A percentile compares a stretch with the other conserved stretches of the same genome.
phyloP scores from a whole-genome alignment of 495 filamentous ascomycete genomes.

The Penicillium alfredii region DNA sequence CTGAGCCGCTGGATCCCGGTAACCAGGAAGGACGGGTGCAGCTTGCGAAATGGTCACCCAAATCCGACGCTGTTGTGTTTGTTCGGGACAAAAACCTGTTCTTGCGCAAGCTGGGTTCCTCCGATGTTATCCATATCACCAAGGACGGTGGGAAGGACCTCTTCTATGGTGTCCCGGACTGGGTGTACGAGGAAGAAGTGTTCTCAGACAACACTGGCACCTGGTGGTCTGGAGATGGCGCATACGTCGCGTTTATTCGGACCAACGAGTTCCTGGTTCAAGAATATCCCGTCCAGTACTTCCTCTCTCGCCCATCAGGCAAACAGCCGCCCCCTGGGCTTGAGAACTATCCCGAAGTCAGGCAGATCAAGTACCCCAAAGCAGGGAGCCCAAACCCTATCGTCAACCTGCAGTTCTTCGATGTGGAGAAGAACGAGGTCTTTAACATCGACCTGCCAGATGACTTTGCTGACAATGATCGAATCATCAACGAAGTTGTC shows the following conservation, averaged over 20 bases:
- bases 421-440: constrained; percentile 68
- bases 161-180: constrained; percentile 97
- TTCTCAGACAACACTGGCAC: constrained; percentile 74
- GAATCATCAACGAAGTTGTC: constrained; percentile 86
- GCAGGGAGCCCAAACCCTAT: constrained; percentile 89
- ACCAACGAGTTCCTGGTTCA: constrained; percentile 91
- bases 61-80: constrained; percentile 77
- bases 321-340: constrained; percentile 62
- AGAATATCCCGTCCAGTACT: constrained; percentile 92
- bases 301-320: constrained; percentile 80
- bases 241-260: constrained; percentile 81
- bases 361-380: constrained; percentile 95
- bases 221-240: constrained; percentile 90
- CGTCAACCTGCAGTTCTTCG: constrained; percentile 83
- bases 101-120: constrained; percentile 60
- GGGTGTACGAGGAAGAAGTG: constrained; percentile 98
- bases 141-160: constrained; percentile 77
- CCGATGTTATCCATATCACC: constrained; percentile 67
- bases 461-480: constrained; percentile 73
- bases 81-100: constrained; percentile 86
- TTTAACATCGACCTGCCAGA: constrained; percentile 73
- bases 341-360: constrained; percentile 85
- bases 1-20: constrained; percentile 67
- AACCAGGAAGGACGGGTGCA: constrained; percentile 65
- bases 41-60: constrained; percentile 85